Conservation (phyloP, 352 stramenopile genomes). For the Phytophthora ramorum region DNA sequence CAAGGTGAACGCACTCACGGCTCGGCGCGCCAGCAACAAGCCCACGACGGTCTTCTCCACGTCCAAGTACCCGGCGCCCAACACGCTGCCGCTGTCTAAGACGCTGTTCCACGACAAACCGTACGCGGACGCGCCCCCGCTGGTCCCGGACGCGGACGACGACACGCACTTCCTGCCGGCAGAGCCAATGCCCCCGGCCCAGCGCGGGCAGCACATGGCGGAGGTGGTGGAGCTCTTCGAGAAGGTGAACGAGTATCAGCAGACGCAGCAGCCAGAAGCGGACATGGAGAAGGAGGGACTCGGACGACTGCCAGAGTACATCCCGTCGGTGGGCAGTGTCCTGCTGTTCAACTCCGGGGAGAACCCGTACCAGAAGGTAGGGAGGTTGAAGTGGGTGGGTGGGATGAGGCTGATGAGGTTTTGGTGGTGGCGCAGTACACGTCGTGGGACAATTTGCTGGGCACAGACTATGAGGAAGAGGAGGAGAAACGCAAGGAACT, state of each 20-base stretch:
- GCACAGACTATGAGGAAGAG: conserved; percentile 88
- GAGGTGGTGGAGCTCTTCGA: conserved; percentile 88
- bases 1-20: conserved; percentile 86
- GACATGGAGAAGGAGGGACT: conserved; percentile 89
- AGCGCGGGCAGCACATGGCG: conserved; percentile 80
- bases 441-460: conserved; percentile 88
- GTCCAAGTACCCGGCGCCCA: conserved; percentile 85
- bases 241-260: conserved; percentile 81
- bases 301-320: conserved; percentile 79
- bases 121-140: conserved; percentile 76
- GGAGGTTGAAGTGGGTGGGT: not conserved
- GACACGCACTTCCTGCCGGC: conserved; percentile 86
- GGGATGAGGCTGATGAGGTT: conserved; percentile 6
- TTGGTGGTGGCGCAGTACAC: conserved; percentile 66
- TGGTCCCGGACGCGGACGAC: conserved; percentile 74
- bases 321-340: conserved; percentile 82
- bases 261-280: conserved; percentile 74
- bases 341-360: conserved; percentile 90
- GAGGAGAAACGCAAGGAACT: conserved; percentile 88
- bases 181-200: conserved; percentile 70
- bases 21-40: conserved; percentile 83
- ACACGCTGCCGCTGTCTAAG: conserved; percentile 69
- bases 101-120: conserved; percentile 88
- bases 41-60: conserved; percentile 91
- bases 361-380: conserved; percentile 90